phyloP scores from a whole-genome alignment of 2,329 filamentous ascomycete genomes.

The Nigrospora sphaerica region DNA sequence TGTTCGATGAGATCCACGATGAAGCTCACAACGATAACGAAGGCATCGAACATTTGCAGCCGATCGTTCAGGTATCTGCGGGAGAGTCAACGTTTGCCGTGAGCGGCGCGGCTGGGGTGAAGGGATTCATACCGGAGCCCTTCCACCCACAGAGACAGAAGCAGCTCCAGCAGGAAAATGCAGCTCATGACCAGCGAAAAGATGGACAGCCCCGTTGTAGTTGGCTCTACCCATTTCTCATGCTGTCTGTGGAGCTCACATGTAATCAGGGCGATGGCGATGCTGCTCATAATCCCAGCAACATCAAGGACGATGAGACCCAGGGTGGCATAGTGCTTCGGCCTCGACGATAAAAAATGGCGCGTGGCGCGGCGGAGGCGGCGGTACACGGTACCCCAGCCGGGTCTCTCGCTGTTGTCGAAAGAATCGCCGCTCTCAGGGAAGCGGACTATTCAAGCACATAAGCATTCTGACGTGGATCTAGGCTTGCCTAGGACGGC shows the following conservation, averaged over 20 bases:
- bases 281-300: constrained; percentile 34
- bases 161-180: constrained; percentile 58
- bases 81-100: not conserved
- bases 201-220: constrained; percentile 34
- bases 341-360: constrained; percentile 24
- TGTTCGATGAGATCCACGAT: constrained; percentile 53
- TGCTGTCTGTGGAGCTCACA: constrained; percentile 34
- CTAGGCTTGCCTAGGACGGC: too few relatives aligned
- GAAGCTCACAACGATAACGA: constrained; percentile 56
- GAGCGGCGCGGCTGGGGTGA: not conserved
- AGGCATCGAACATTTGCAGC: constrained; percentile 59
- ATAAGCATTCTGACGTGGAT: too few relatives aligned
- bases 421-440: constrained; percentile 3
- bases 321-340: constrained; percentile 39
- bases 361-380: constrained; percentile 8
- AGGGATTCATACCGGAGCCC: constrained; percentile 44
- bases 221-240: constrained; percentile 31
- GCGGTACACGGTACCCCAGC: constrained; percentile 5
- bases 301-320: constrained; percentile 38
- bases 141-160: constrained; percentile 53
- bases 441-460: constrained; percentile 2
- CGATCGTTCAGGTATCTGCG: constrained; percentile 46
- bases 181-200: constrained; percentile 53
- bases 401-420: not conserved
- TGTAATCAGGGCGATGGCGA: constrained; percentile 40